Evolutionary conservation across 2,329 filamentous ascomycete species (phyloP), one percentile per base, ranked within the genome.

Genomic region (Nothophaeocryptopus gaeumannii): DNA sequence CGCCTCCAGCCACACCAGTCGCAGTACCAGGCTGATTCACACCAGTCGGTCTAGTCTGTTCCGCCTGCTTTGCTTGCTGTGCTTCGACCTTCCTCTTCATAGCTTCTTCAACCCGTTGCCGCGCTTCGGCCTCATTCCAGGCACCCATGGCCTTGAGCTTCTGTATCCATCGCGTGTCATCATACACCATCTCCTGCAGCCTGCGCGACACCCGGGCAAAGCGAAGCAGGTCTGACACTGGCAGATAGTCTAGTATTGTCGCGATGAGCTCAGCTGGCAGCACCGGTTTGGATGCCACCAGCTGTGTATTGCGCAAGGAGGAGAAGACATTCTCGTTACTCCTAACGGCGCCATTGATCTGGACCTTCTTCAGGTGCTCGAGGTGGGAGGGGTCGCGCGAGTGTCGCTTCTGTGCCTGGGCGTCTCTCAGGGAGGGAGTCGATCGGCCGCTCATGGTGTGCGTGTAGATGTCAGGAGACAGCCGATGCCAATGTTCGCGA

Each of bases 161-260:
- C 56, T 88, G 83, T 34, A 97, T 87, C 93, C 93, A 99, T 74
- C 92, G 81, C 42, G 90, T 89, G 70, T 99, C 93, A 69, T 99
- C 93, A 71, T 97, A 99, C 2, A 96, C 91, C 91, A 99, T 99
- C 72, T 99, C 93, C 66, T 87, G 86, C 79, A 97, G 82, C 53
- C 89, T 87, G 65, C 82, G 86, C 51, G 89, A 96, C 16, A 88
- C 84, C 56, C 86, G 84, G 38, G 93, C 92, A 66, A 89, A 92
- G 59, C 84, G 83, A 67, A 97, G 81, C 63, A 95, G 84, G 69
- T 96, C 92, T 53, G 85, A 75, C 26, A 96, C 80, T 34, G 89
- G 86, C 34, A 97, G 82, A 72, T 95, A 90, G 67, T 96, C 89
- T 65, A 99, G 81, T 59, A 99, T 90, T 0, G 84, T 80, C 29